These are phyloP conservation scores for Stropharia rugosoannulata DNA, from an alignment of 768 basidiomycete species.

Conservation along the genomic window DNA sequence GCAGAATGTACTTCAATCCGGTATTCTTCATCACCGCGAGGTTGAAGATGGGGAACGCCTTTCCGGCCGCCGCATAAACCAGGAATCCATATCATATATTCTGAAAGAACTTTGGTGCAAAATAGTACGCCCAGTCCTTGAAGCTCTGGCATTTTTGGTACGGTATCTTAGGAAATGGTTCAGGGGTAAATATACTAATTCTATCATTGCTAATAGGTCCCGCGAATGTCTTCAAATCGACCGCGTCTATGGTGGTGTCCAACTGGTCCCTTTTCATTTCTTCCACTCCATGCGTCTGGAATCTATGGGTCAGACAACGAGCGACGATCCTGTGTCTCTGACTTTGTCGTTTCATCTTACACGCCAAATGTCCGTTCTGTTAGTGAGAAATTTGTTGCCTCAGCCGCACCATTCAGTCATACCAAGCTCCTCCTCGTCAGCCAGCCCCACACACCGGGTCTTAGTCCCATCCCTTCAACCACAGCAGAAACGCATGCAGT, in stretches of 20 bases:
- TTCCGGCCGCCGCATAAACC: not conserved
- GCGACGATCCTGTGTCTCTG: constrained; percentile 5
- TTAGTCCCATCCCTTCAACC: not conserved
- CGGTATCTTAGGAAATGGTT: too few relatives aligned
- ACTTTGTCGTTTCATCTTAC: constrained; percentile 22
- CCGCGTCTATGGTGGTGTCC: constrained; percentile 7
- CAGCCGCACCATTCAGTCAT: not conserved
- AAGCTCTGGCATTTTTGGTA: not conserved
- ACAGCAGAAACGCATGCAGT: not conserved
- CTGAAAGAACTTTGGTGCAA: not conserved
- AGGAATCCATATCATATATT: not conserved
- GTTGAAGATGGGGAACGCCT: not conserved
- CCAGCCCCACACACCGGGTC: constrained; percentile 9
- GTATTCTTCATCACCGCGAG: too few relatives aligned
- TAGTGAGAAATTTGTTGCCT: not conserved
- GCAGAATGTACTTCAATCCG: not conserved
- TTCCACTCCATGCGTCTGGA: constrained; percentile 21
- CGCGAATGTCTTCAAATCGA: too few relatives aligned
- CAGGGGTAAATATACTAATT: too few relatives aligned
- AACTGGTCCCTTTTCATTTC: constrained; percentile 20
- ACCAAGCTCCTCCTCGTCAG: constrained; percentile 9
- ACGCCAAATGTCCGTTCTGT: constrained; percentile 16
- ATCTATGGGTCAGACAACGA: constrained; percentile 7
- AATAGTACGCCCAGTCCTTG: not conserved
- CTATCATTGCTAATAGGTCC: too few relatives aligned